Percentiles rank a stretch among this genome's conserved stretches.
Evolutionary conservation across 768 basidiomycete genomes (phyloP).

Genomic region (Phaeolepiota aurea): DNA sequence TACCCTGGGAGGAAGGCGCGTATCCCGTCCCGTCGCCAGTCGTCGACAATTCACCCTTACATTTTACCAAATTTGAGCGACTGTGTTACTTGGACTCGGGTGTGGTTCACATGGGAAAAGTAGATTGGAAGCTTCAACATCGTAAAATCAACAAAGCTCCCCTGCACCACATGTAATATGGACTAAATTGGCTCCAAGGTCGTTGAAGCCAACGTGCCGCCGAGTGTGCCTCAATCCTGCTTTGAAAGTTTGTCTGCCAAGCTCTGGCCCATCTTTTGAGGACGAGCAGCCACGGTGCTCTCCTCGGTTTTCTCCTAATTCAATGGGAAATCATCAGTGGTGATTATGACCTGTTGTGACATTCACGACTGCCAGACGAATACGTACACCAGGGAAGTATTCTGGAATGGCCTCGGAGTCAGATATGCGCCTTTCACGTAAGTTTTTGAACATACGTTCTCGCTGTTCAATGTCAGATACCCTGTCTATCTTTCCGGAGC

Average conservation of each 20-base stretch:
- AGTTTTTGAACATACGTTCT: constrained; percentile 26
- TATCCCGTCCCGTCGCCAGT: no score
- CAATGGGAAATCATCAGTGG: no score
- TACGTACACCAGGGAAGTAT: no score
- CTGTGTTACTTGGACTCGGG: no score
- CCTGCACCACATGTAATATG: not conserved
- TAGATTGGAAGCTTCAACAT: not conserved
- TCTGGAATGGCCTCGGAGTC: no score
- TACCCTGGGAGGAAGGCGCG: no score
- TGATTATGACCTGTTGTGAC: no score
- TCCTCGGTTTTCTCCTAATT: no score
- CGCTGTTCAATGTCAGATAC: constrained; percentile 35
- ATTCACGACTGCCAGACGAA: no score
- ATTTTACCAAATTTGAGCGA: no score
- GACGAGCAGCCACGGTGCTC: not conserved
- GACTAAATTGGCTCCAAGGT: not conserved
- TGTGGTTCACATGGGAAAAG: not conserved
- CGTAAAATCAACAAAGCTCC: not conserved
- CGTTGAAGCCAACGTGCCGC: not conserved
- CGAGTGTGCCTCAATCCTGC: not conserved
- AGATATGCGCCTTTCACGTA: no score
- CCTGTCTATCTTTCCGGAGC: constrained; percentile 16
- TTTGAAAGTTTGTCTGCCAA: constrained; percentile 9
- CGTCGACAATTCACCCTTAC: no score
- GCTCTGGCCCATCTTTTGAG: constrained; percentile 9